phyloP scores from a whole-genome alignment of 106 monocot species.

The Apostasia shenzhenica region DNA sequence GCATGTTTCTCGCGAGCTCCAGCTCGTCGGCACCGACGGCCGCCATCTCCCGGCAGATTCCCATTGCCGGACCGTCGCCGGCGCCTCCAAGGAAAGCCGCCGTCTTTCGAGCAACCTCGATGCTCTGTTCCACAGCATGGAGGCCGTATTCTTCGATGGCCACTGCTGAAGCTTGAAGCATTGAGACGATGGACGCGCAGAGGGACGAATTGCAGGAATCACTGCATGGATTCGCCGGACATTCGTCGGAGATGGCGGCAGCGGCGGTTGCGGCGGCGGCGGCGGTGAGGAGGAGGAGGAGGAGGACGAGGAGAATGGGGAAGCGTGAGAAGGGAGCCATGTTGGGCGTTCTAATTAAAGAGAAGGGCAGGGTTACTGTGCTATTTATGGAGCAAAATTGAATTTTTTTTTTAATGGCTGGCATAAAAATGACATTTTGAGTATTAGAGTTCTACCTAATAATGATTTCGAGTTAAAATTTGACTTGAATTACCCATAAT shows the following conservation, averaged over 20 bases:
- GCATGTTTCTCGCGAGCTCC: background rate
- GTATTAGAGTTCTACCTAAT: no score
- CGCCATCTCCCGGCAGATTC: background rate
- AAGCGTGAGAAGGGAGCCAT: background rate
- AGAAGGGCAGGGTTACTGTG: background rate
- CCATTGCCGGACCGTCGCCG: background rate
- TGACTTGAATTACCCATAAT: no score
- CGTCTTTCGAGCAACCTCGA: background rate
- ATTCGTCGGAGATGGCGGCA: background rate
- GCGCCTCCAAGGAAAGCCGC: background rate
- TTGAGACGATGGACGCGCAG: background rate
- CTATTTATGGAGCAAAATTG: background rate
- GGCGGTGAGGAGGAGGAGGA: background rate
- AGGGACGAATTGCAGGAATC: background rate
- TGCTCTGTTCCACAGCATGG: background rate
- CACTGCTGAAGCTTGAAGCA: background rate
- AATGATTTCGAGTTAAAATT: no score
- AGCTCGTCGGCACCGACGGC: background rate
- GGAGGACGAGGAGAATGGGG: background rate
- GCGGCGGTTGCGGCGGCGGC: background rate
- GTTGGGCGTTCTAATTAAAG: background rate
- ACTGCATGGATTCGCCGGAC: background rate
- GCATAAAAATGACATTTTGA: no score
- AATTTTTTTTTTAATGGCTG: background rate
- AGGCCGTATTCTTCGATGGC: background rate